Evolutionary conservation across 345 rosid species (phyloP).

Genomic region (Lepidium africanum): DNA sequence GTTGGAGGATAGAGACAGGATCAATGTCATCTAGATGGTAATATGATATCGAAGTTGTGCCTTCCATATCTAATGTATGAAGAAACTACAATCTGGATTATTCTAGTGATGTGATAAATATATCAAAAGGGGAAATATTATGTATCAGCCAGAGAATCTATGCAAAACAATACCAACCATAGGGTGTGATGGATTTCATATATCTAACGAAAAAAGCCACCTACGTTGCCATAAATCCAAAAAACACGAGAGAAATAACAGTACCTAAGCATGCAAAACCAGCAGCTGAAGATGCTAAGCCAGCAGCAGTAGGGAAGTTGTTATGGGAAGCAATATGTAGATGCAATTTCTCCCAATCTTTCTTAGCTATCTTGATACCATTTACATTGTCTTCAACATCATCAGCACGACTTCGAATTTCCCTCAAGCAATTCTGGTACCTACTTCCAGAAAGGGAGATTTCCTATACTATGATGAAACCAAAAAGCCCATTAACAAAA

Average conservation of each 20-base stretch:
- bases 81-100: not conserved
- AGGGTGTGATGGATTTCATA: not conserved
- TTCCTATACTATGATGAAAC: constrained; percentile 53
- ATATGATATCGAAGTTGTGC: not conserved
- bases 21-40: not conserved
- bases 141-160: not conserved
- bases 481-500: not conserved
- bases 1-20: not conserved
- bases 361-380: constrained; percentile 67
- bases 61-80: not conserved
- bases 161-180: not conserved
- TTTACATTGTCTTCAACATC: constrained; percentile 70
- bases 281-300: constrained; percentile 97
- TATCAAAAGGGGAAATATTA: not conserved
- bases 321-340: constrained; percentile 80
- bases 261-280: constrained; percentile 94
- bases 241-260: not conserved
- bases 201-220: not conserved
- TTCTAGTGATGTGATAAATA: not conserved
- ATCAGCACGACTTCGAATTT: constrained; percentile 62
- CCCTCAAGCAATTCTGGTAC: constrained; percentile 77
- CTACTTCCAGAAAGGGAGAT: constrained; percentile 86
- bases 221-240: not conserved
- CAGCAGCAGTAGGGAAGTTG: constrained; percentile 96
- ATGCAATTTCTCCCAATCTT: constrained; percentile 79